Conservation (phyloP, 2,329 filamentous ascomycete genomes). For the Chrysoporthe puriensis region DNA sequence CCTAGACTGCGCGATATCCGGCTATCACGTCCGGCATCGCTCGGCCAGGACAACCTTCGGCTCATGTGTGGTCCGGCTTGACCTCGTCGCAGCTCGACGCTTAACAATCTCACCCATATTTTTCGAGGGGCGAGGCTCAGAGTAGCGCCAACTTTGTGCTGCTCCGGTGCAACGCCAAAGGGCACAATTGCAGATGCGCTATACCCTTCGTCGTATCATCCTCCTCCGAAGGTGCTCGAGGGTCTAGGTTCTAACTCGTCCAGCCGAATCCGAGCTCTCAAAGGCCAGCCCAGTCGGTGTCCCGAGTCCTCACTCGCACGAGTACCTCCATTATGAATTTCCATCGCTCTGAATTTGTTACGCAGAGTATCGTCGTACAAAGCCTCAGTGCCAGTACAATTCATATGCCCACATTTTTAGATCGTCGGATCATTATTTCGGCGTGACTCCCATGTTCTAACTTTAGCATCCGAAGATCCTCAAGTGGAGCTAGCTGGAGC, state of each 20-base stretch:
- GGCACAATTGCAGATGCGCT: background rate
- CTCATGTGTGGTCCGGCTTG: background rate
- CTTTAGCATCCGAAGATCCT: slow-evolving; percentile 21
- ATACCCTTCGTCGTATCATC: background rate
- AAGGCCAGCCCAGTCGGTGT: background rate
- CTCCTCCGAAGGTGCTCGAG: background rate
- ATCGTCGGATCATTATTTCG: slow-evolving; percentile 3
- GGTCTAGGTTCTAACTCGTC: background rate
- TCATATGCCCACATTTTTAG: background rate
- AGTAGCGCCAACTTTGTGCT: slow-evolving; percentile 3
- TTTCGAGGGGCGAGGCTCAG: background rate
- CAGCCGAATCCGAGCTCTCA: background rate
- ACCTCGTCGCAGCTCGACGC: background rate
- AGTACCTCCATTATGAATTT: background rate
- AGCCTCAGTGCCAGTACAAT: background rate
- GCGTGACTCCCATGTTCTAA: slow-evolving; percentile 16
- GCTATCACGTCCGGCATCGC: background rate
- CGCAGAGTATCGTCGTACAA: background rate
- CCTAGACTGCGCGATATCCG: background rate
- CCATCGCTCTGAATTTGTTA: background rate
- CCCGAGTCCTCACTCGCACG: background rate
- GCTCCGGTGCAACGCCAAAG: background rate
- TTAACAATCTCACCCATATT: background rate
- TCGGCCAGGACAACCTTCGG: background rate
- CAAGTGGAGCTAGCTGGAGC: slow-evolving; percentile 1